Base-by-base conservation (phyloP, 805 yeast genomes). In the Phaffomyces opuntiae region DNA sequence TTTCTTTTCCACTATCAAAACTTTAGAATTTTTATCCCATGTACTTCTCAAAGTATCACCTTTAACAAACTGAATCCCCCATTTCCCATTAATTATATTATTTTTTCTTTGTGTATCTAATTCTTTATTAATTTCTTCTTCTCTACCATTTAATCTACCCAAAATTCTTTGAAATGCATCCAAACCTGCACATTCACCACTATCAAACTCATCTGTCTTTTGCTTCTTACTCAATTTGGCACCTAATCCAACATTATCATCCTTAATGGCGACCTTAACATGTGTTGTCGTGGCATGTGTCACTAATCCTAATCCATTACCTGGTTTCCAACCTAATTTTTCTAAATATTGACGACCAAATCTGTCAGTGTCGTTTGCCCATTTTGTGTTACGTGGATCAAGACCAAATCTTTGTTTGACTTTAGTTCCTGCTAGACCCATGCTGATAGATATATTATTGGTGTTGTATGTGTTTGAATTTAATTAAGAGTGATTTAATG, bases 361-460 rank as follows among this genome's bases (percentile, higher is more conserved):
- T 43, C 96, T 68, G 5, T 72, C 70, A 0, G 83, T 80, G 56
- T 87, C 87, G 59, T 88, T 88, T 25, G 96, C 83, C 99, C 99
- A 91, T 50, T 80, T 77, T 1, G 96, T 90, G 59, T 91, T 91
- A 59, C 98, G 72, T 16, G 99, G 99, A 67, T 91, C 99, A 34
- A 74, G 66, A 11, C 98, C 97, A 62, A 90, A 83, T 58, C 93
- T 75, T 57, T 86, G 95, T 59, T 86, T 88, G 12, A 74, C 78
- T 60, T 81, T 83, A 7, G 83, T 73, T 11, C 87, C 97, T 38
- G 91, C 91, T 58, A 86, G 74, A 43, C 95, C 93, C 95, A 86
- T 86, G 8, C 27, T 17, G 24, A 21, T 21, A 21, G 24, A 5
- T 21, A 25, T 24, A 25, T 24, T 8, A 29, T 29, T 9, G 31